Evolutionary conservation across 331 rosid genomes (phyloP), one percentile per base, ranked within the genome.

Genomic region (Quercus lobata): DNA sequence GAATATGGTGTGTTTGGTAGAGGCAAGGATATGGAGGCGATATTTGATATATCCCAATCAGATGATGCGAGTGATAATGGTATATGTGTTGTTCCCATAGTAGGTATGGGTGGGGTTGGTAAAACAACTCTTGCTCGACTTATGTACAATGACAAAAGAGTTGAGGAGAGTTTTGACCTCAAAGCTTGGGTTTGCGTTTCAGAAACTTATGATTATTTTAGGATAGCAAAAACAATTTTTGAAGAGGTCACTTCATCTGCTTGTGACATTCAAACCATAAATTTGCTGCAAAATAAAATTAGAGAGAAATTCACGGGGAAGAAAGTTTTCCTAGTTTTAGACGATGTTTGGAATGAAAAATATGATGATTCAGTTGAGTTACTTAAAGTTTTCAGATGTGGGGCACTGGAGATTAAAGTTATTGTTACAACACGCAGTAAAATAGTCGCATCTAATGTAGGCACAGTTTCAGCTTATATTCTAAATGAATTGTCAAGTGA

Each of bases 61-160:
- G 0, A 37, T 37, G 46, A 37, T 37, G 46, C 1, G 3, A 37
- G 46, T 8, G 46, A 0, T 37, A 2, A 37, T 37, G 11, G 46
- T 37, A 2, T 37, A 37, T 37, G 11, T 37, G 54, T 49, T 3
- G 5, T 49, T 69, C 86, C 86, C 11, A 69, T 86, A 3, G 74
- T 83, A 3, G 89, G 89, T 6, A 86, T 83, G 87, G 89, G 83
- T 12, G 89, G 89, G 8, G 1, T 86, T 1, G 89, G 89, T 1
- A 86, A 86, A 60, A 86, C 87, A 0, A 71, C 87, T 24, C 44
- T 81, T 49, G 83, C 86, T 4, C 84, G 76, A n/a, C 61, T 76
- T 1, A 76, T 58, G 17, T 81, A 78, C 60, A 76, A 81, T 4
- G 80, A 87, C 18, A 14, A 49, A 0, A 49, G 16, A 10, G 86